Conservation (phyloP, 768 basidiomycete species). For the Bullera alba region DNA sequence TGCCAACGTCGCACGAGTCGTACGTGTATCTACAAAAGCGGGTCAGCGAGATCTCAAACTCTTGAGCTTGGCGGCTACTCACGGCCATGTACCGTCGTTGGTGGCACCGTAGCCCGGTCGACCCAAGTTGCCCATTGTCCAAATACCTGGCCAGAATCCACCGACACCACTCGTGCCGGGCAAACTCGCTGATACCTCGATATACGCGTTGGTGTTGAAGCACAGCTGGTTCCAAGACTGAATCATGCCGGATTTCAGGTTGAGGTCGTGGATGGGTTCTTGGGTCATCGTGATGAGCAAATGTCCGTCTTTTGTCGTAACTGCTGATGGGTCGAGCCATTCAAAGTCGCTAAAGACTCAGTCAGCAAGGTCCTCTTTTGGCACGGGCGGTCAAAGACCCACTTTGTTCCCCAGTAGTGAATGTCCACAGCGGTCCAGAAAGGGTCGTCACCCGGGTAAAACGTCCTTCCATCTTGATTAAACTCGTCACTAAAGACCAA, state of each 20-base stretch:
- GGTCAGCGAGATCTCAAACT: not conserved
- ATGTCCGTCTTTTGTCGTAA: slow-evolving; percentile 65
- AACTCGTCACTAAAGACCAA: slow-evolving; percentile 88
- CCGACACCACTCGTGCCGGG: slow-evolving; percentile 38
- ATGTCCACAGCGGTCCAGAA: slow-evolving; percentile 52
- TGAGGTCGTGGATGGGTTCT: slow-evolving; percentile 62
- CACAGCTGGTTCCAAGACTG: slow-evolving; percentile 73
- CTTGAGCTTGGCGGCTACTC: slow-evolving; percentile 49
- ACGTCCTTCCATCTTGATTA: slow-evolving; percentile 67
- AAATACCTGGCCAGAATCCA: slow-evolving; percentile 53
- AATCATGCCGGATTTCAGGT: slow-evolving; percentile 53
- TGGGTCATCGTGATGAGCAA: slow-evolving; percentile 65
- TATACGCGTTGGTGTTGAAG: slow-evolving; percentile 72
- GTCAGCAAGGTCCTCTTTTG: not conserved
- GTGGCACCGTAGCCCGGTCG: slow-evolving; percentile 81
- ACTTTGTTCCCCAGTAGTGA: slow-evolving; percentile 45
- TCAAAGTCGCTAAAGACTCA: slow-evolving; percentile 50
- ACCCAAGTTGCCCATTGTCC: slow-evolving; percentile 70
- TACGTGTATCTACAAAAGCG: slow-evolving; percentile 27
- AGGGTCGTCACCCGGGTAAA: slow-evolving; percentile 74
- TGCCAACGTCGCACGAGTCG: slow-evolving; percentile 39
- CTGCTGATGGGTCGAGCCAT: slow-evolving; percentile 73
- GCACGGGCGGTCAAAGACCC: slow-evolving; percentile 7
- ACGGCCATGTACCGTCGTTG: slow-evolving; percentile 57
- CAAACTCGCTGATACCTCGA: slow-evolving; percentile 56